Percentiles rank a stretch among this genome's conserved stretches.
phyloP scores from a whole-genome alignment of 352 stramenopile genomes.

The Ophiocytium majus region DNA sequence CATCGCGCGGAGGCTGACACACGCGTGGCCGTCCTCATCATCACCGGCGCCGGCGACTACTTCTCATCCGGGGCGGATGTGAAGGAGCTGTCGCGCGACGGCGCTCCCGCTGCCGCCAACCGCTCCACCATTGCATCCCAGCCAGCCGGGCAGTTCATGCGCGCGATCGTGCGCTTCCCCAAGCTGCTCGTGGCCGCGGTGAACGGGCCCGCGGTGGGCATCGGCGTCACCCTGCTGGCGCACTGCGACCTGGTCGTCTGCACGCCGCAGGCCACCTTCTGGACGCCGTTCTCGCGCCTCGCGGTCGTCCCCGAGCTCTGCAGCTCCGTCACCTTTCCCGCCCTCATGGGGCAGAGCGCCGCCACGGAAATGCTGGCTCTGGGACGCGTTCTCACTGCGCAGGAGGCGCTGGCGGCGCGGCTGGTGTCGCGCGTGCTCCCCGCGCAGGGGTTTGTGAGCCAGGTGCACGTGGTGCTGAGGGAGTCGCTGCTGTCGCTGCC shows the following conservation, averaged over 20 bases:
- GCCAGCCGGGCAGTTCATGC: constrained; percentile 41
- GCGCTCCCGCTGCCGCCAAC: background rate
- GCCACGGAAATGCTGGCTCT: constrained; percentile 81
- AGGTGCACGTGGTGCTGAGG: background rate
- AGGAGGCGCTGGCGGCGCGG: constrained; percentile 35
- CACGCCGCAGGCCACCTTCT: constrained; percentile 72
- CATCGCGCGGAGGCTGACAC: constrained; percentile 67
- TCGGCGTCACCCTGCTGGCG: constrained; percentile 76
- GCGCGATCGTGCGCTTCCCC: constrained; percentile 67
- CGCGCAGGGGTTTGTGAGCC: constrained; percentile 19
- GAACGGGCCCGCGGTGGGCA: constrained; percentile 80
- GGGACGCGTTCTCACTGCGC: constrained; percentile 69
- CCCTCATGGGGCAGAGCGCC: constrained; percentile 72
- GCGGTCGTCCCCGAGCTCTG: constrained; percentile 83
- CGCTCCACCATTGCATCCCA: constrained; percentile 65
- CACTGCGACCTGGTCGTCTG: constrained; percentile 75
- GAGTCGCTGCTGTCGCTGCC: background rate
- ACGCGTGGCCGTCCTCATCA: constrained; percentile 72
- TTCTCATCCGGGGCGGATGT: constrained; percentile 84
- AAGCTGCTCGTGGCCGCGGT: constrained; percentile 82
- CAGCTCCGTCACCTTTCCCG: constrained; percentile 75
- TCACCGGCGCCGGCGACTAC: constrained; percentile 76
- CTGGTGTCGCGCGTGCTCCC: constrained; percentile 35
- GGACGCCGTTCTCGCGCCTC: constrained; percentile 82
- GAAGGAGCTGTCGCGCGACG: constrained; percentile 34